Evolutionary conservation across 768 basidiomycete genomes (phyloP), one percentile per base, ranked within the genome.

Genomic region (Trametes cinnabarina): DNA sequence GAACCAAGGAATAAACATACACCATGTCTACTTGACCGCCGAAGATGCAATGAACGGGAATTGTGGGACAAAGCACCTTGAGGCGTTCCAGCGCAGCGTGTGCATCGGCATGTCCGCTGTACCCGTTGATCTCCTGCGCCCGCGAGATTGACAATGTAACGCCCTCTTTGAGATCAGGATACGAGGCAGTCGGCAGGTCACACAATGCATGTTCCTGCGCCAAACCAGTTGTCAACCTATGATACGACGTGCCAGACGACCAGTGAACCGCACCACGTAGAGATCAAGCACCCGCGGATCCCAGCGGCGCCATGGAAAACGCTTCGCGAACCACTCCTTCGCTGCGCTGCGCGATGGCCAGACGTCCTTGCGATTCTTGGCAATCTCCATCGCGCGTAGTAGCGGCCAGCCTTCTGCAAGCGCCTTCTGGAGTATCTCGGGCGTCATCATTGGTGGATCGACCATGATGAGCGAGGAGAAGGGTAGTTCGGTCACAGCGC

Each of bases 141-240:
- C 60, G 60, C 10, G 68, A 40, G 30, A 60, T 62, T n/a, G 58
- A 59, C 3, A 66, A 50, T 17, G 68, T 69, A 8, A 69, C 68
- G 17, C 68, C 68, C 6, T 61, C 53, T n/a, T 43, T 47, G 32
- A 61, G 47, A 41, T 65, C 62, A 2, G 66, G 68, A 39, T 67
- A 66, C 4, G 47, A 52, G 0, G 41, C 35, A 1, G 66, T 67
- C 2, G 68, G 68, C 14, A 69, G 62, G 17, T 58, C 57, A 12
- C 57, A 23, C 6, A 64, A 54, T 1, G 47, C 63, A 26, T 61
- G 30, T 20, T 64, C 53, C 63, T 64, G 22, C 12, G 35, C 1
- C 2, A 4, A 15, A 12, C 14, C 14, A n/a, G n/a, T n/a, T n/a
- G n/a, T n/a, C 5, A 42, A 3, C 2, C 28, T 8, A 37, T 4